Percentiles rank a stretch among this genome's conserved stretches.
Conservation (phyloP, 2,329 filamentous ascomycete species). For the Fusarium sp. region DNA sequence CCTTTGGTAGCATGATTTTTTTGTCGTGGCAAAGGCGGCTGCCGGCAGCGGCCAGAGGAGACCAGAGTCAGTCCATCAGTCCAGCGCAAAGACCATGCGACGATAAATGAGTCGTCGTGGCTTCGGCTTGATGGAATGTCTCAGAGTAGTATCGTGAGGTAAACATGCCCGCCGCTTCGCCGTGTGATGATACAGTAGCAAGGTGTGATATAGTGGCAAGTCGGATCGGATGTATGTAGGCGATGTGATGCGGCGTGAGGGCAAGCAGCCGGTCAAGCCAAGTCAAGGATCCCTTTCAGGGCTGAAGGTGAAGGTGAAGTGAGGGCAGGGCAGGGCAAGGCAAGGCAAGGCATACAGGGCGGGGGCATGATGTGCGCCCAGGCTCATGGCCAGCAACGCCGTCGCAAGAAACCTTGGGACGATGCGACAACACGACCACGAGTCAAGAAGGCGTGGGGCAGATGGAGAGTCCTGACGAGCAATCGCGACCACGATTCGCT, state of each 20-base stretch:
- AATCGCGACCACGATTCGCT: not conserved
- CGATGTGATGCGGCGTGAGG: not conserved
- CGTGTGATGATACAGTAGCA: not conserved
- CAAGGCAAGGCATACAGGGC: not conserved
- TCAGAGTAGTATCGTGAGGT: slow-evolving; percentile 11
- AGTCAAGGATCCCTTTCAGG: not conserved
- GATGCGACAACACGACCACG: not conserved
- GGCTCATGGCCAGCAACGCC: not conserved
- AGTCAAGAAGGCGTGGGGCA: slow-evolving; percentile 12
- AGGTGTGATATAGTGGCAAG: slow-evolving; percentile 5
- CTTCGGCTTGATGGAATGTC: not conserved
- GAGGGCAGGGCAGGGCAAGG: no score
- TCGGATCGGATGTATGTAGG: not conserved
- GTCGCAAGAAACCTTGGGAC: slow-evolving; percentile 1
- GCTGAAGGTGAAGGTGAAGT: not conserved
- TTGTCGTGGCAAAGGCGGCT: slow-evolving; percentile 10
- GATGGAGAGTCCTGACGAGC: not conserved
- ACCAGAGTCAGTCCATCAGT: not conserved
- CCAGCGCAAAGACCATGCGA: not conserved
- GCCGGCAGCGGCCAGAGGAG: slow-evolving; percentile 26
- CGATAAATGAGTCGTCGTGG: not conserved
- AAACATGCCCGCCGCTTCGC: not conserved
- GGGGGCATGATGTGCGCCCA: slow-evolving; percentile 3
- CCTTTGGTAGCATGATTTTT: not conserved
- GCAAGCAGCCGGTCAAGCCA: not conserved